Conservation (phyloP, 1,284 basidiomycete species). For the Ceratobasidium sp. region DNA sequence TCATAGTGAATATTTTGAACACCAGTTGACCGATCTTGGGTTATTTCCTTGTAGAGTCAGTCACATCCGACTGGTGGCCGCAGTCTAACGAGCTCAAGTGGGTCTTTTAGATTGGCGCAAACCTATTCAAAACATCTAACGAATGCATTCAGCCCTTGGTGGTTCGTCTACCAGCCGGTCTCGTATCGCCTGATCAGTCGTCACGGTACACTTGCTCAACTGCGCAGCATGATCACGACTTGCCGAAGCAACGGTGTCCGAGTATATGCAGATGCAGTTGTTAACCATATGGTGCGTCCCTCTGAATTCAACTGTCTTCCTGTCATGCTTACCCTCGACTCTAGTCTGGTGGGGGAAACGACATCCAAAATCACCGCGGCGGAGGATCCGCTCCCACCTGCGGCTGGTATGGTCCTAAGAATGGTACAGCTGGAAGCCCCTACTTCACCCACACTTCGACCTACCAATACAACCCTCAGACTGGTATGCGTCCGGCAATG, state of each 20-base stretch:
- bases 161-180: constrained; percentile 43
- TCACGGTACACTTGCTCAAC: constrained; percentile 39
- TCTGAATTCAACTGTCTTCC: background rate
- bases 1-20: background rate
- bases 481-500: constrained; percentile 43
- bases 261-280: constrained; percentile 42
- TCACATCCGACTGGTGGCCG: constrained; percentile 45
- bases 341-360: constrained; percentile 44
- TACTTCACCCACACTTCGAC: constrained; percentile 45
- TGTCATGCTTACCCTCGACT: background rate
- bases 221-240: constrained; percentile 43
- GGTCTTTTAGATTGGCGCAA: background rate
- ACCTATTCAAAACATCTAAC: background rate
- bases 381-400: constrained; percentile 28
- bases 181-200: constrained; percentile 42
- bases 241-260: constrained; percentile 42
- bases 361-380: constrained; percentile 43
- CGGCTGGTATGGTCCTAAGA: constrained; percentile 43
- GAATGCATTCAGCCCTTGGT: constrained; percentile 21
- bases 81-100: constrained; percentile 45
- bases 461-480: constrained; percentile 39
- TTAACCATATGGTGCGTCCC: constrained; percentile 38
- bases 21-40: background rate
- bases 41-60: constrained; percentile 16
- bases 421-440: constrained; percentile 41